These are phyloP conservation scores for Pycnococcus provasolii DNA, from an alignment of 139 green algal species.

Conservation along the genomic window DNA sequence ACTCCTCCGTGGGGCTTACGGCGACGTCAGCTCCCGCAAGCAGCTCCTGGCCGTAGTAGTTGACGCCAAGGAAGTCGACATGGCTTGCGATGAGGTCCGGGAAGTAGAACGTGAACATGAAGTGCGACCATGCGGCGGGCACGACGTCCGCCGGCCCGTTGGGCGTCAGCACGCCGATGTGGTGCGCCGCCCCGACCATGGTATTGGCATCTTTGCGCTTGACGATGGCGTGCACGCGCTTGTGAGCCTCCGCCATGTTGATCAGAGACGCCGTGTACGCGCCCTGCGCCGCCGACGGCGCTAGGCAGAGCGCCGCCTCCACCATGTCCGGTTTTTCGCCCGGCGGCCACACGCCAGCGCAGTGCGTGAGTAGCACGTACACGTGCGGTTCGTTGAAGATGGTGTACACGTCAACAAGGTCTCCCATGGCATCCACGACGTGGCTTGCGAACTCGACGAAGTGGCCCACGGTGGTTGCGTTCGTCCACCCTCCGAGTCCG, in stretches of 20 bases:
- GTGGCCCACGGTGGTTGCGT: conserved; percentile 12
- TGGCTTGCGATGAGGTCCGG: conserved; percentile 25
- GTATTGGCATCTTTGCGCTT: not conserved
- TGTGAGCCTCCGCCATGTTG: conserved; percentile 24
- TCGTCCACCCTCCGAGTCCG: conserved; percentile 20
- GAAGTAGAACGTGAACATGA: conserved; percentile 21
- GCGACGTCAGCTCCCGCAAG: conserved; percentile 7
- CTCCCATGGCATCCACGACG: conserved; percentile 14
- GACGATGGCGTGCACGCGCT: conserved; percentile 12
- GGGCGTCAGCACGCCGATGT: conserved; percentile 7
- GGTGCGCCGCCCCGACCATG: conserved; percentile 18
- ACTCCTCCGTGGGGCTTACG: conserved; percentile 18
- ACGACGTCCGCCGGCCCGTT: conserved; percentile 10
- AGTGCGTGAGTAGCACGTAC: conserved; percentile 30
- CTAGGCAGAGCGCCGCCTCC: not conserved
- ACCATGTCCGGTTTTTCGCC: conserved; percentile 17
- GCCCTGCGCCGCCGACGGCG: not conserved
- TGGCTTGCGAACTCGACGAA: conserved; percentile 22
- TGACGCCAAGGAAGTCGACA: conserved; percentile 31
- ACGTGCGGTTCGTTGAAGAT: conserved; percentile 39
- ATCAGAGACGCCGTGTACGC: conserved; percentile 5
- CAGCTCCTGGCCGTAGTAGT: conserved; percentile 34
- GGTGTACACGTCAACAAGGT: conserved; percentile 27
- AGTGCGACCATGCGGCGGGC: not conserved
- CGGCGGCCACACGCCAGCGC: conserved; percentile 25